Conservation (phyloP, 208 protist species). For the Leishmania martiniquensis region DNA sequence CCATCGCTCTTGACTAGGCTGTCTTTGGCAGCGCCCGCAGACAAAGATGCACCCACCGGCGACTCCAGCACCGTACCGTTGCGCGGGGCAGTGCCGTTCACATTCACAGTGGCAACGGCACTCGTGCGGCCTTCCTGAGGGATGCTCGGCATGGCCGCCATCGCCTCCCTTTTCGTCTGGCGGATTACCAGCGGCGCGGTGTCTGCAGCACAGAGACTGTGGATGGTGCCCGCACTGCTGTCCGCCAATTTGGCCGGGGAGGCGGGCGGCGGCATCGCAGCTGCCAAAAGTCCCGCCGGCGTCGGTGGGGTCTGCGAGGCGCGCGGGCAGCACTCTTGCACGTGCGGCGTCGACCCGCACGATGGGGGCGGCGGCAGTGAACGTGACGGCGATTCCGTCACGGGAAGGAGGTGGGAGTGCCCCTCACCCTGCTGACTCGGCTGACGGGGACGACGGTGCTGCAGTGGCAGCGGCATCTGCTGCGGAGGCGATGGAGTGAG, state of each 20-base stretch:
- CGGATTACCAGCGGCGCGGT: background rate
- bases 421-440: background rate
- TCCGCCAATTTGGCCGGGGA: background rate
- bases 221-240: background rate
- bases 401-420: background rate
- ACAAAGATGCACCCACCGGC: background rate
- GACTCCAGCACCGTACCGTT: background rate
- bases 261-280: background rate
- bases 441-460: slow-evolving; percentile 7
- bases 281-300: background rate
- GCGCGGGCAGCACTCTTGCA: background rate
- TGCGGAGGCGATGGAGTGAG: slow-evolving; percentile 33
- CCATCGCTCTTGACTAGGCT: background rate
- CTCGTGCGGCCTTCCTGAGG: background rate
- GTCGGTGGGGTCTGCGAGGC: background rate
- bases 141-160: background rate
- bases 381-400: background rate
- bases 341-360: background rate
- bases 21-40: background rate
- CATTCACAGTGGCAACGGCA: background rate
- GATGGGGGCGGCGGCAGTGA: background rate
- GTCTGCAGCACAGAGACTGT: background rate
- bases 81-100: background rate
- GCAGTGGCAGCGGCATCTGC: slow-evolving; percentile 17
- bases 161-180: background rate